Percentiles rank a stretch among this genome's conserved stretches.
Evolutionary conservation across 108 stramenopile genomes (phyloP).

Genomic region (Cyclotella atomus): DNA sequence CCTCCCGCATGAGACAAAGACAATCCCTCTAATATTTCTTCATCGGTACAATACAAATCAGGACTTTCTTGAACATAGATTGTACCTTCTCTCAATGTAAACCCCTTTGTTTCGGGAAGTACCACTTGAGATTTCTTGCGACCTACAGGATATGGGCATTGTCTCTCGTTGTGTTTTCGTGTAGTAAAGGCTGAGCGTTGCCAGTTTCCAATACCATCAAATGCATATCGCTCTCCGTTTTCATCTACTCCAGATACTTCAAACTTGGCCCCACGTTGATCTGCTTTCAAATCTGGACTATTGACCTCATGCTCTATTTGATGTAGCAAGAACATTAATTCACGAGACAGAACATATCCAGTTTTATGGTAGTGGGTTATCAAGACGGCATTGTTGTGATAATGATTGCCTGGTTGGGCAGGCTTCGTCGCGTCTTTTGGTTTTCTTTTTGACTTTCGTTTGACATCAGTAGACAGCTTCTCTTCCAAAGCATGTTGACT

Average conservation of each 20-base stretch:
- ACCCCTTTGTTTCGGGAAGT: neutral
- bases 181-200: neutral
- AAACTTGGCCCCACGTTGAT: neutral
- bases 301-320: slow-evolving; percentile 16
- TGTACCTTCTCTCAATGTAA: slow-evolving; percentile 7
- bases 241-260: slow-evolving; percentile 16
- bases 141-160: neutral
- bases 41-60: slow-evolving; percentile 35
- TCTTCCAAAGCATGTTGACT: neutral
- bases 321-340: slow-evolving; percentile 16
- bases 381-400: slow-evolving; percentile 36
- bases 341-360: slow-evolving; percentile 39
- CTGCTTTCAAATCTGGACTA: neutral
- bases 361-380: slow-evolving; percentile 45
- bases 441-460: slow-evolving; percentile 10
- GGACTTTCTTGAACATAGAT: slow-evolving; percentile 39
- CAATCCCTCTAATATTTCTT: slow-evolving; percentile 4
- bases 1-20: neutral
- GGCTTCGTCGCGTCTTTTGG: neutral
- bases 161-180: slow-evolving; percentile 6
- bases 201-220: slow-evolving; percentile 25
- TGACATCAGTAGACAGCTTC: neutral
- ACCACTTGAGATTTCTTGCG: neutral
- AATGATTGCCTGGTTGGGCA: no score
- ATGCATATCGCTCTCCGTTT: slow-evolving; percentile 25